These are phyloP conservation scores for Silene conica DNA, from an alignment of 148 eudicot species.

Conservation along the genomic window DNA sequence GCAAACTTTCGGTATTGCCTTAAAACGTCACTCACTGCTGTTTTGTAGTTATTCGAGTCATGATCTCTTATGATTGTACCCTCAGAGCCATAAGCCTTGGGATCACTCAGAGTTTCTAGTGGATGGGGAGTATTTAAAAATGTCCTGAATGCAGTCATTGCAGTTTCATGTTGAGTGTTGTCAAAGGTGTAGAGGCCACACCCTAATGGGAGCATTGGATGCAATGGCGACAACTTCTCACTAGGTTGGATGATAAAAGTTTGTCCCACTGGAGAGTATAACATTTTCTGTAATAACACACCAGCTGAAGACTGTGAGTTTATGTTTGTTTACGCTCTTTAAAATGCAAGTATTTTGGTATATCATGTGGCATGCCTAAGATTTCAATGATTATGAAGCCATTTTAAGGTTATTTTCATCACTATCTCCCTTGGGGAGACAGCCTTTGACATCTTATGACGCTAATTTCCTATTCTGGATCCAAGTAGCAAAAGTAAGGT, in stretches of 20 bases:
- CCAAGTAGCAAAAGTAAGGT: neutral
- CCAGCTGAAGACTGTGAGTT: neutral
- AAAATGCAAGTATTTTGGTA: neutral
- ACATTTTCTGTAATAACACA: constrained; percentile 49
- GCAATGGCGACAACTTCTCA: constrained; percentile 55
- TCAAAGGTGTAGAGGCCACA: constrained; percentile 52
- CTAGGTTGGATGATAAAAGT: constrained; percentile 74
- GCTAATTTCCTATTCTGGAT: too few species aligned
- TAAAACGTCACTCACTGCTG: constrained; percentile 57
- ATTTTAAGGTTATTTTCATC: too few species aligned
- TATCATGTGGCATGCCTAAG: too few species aligned
- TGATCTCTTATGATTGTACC: constrained; percentile 84
- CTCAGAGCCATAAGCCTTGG: constrained; percentile 68
- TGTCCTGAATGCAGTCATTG: constrained; percentile 39
- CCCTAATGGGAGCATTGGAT: constrained; percentile 67
- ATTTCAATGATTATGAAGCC: too few species aligned
- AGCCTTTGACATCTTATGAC: too few species aligned
- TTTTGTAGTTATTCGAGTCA: constrained; percentile 74
- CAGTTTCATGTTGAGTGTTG: constrained; percentile 26
- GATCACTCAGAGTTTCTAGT: constrained; percentile 65
- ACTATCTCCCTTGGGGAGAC: too few species aligned
- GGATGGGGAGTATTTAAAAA: constrained; percentile 82
- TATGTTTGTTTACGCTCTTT: neutral
- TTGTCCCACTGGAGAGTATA: constrained; percentile 74
- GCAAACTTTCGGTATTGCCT: constrained; percentile 39